Evolutionary conservation across 1,284 basidiomycete species (phyloP), one percentile per base, ranked within the genome.

Genomic region (Neolentinus lepideus): DNA sequence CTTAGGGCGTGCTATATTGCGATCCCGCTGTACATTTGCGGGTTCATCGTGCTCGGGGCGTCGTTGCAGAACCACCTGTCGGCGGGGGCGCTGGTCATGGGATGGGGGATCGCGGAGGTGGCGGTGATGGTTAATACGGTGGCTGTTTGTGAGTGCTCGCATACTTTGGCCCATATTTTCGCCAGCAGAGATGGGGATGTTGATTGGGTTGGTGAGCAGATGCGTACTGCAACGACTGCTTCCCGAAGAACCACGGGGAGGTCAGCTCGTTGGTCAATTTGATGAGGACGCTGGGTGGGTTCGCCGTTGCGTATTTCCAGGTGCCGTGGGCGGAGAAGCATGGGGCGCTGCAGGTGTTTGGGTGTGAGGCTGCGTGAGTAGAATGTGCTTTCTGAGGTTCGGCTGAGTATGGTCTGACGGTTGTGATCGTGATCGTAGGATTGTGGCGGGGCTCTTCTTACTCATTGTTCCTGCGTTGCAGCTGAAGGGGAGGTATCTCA

Each of bases 51-150:
- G 2, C 74, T 88, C 2, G 85, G 84, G 2, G 79, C 77, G 1
- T 69, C 81, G 0, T 69, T 86, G 53, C 75, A 88, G 62, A 76
- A 80, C 43, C 77, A 84, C 58, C 67, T 86, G 10, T 76, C 74
- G 46, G 68, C 81, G 12, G 77, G 71, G 4, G 83, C 77, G 1
- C 60, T 87, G 47, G 71, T 87, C 10, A 77, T 87, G 72, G 84
- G 84, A 2, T 87, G 85, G 85, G 84, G 83, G 1, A 79, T 85
- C 47, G 77, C 83, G 0, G 75, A 82, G 57, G 66, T 81, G 3
- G 73, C 80, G 0, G 69, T 79, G 57, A 87, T 87, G 83, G 73
- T 87, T 61, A 81, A 78, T 62, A 87, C 85, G 0, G 82, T 85
- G 29, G 82, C 78, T 1, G 72, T 85, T 51, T 85, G 79, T 82